Conservation (phyloP, 2,329 filamentous ascomycete genomes). For the Tolypocladium cylindrosporum region DNA sequence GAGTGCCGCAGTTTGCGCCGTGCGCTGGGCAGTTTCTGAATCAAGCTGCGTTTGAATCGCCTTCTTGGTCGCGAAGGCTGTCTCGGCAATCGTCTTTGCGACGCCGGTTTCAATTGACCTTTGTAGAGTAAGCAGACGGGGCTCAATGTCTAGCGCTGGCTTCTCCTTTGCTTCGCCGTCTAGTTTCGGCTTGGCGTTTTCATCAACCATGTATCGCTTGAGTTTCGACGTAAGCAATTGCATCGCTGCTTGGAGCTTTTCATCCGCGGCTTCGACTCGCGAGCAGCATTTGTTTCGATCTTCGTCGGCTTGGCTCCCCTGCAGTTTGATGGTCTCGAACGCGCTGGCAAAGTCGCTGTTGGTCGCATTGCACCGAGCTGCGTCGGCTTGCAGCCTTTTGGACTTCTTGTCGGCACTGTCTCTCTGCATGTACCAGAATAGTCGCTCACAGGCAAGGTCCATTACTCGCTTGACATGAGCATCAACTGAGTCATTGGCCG, state of each 20-base stretch:
- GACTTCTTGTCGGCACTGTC: constrained; percentile 8
- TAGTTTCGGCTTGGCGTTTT: neutral
- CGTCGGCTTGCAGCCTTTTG: constrained; percentile 7
- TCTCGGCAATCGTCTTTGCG: neutral
- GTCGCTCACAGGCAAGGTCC: constrained; percentile 13
- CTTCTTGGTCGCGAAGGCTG: neutral
- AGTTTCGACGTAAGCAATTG: neutral
- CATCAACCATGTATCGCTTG: neutral
- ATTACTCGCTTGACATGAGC: constrained; percentile 6
- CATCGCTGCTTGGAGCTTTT: constrained; percentile 2
- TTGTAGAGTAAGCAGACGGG: neutral
- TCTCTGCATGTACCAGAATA: constrained; percentile 9
- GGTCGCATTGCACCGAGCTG: constrained; percentile 6
- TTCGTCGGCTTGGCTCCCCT: constrained; percentile 6
- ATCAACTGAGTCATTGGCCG: neutral
- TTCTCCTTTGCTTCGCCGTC: neutral
- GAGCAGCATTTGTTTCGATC: constrained; percentile 4
- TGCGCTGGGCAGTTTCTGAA: constrained; percentile 1
- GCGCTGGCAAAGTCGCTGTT: constrained; percentile 13
- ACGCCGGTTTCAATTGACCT: neutral
- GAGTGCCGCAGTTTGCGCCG: constrained; percentile 2
- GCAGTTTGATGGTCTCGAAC: constrained; percentile 7
- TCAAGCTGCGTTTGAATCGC: neutral
- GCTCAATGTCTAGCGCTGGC: neutral
- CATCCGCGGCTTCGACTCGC: constrained; percentile 3